Conservation (phyloP, 345 rosid genomes). For the Carallia brachiata region DNA sequence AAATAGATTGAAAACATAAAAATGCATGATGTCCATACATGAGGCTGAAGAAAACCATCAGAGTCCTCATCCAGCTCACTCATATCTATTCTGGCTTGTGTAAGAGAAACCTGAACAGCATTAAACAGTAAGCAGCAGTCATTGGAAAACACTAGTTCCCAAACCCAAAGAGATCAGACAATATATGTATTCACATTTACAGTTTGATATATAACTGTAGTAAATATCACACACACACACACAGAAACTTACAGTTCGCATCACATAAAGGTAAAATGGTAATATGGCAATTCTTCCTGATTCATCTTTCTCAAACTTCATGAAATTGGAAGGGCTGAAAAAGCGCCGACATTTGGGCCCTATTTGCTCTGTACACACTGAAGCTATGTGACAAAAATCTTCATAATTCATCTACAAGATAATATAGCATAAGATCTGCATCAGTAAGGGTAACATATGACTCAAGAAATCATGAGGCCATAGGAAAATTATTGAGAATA, state of each 20-base stretch:
- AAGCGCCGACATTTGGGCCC: slow-evolving; percentile 97
- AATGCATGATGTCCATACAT: slow-evolving; percentile 40
- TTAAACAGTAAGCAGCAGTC: slow-evolving; percentile 14
- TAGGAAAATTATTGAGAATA: neutral
- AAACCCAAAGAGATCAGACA: neutral
- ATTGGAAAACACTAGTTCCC: neutral
- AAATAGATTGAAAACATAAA: slow-evolving; percentile 8
- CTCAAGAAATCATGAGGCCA: neutral
- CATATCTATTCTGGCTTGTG: slow-evolving; percentile 99
- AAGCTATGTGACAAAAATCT: slow-evolving; percentile 98
- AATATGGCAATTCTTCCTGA: slow-evolving; percentile 97
- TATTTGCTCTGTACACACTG: slow-evolving; percentile 94
- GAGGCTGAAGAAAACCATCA: slow-evolving; percentile 93
- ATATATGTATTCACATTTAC: neutral
- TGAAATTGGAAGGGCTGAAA: slow-evolving; percentile 97
- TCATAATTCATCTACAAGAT: slow-evolving; percentile 89
- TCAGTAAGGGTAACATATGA: slow-evolving; percentile 7
- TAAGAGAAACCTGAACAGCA: slow-evolving; percentile 82
- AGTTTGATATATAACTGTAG: neutral
- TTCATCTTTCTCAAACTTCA: slow-evolving; percentile 99
- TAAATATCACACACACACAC: neutral
- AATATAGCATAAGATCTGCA: slow-evolving; percentile 12
- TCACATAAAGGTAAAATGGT: slow-evolving; percentile 95
- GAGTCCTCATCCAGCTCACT: slow-evolving; percentile 99
- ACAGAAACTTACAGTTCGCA: slow-evolving; percentile 80